Evolutionary conservation across 225 moss, liverwort and hornwort genomes (phyloP).

Genomic region (Sphagnum tenellum): DNA sequence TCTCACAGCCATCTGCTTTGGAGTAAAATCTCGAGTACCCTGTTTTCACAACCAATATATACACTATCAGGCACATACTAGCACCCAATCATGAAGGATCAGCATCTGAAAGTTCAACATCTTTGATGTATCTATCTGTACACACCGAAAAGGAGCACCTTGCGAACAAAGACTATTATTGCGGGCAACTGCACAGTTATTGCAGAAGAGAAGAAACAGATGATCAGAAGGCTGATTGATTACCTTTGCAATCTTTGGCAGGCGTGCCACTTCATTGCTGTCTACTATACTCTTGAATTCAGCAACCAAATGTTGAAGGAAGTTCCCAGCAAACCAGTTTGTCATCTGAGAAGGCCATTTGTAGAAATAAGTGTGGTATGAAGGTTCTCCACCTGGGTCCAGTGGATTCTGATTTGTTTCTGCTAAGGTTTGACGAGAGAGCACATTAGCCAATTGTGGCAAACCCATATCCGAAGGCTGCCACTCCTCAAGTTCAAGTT

Average conservation of each 20-base stretch:
- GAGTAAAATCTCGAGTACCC: constrained; percentile 40
- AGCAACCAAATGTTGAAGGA: constrained; percentile 12
- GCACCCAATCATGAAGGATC: not conserved
- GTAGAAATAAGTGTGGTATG: too few relatives aligned
- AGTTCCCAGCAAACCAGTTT: constrained; percentile 6
- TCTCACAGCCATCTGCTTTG: constrained; percentile 42
- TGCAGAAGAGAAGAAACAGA: not conserved
- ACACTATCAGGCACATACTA: not conserved
- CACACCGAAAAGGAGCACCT: too few relatives aligned
- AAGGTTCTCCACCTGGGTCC: too few relatives aligned
- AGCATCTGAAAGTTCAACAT: not conserved
- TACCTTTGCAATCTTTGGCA: constrained; percentile 39
- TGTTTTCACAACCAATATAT: not conserved
- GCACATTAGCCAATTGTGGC: constrained; percentile 1
- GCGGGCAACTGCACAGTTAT: not conserved
- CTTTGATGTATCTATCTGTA: not conserved
- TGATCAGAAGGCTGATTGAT: not conserved
- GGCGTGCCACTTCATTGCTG: constrained; percentile 27
- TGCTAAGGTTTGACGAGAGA: too few relatives aligned
- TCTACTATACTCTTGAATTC: constrained; percentile 22
- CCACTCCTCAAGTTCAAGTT: not conserved
- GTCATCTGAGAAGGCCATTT: not conserved
- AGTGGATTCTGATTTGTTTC: too few relatives aligned
- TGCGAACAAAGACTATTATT: too few relatives aligned
- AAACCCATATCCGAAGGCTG: not conserved